These are phyloP conservation scores for Nitzschia sp. DNA, from an alignment of 108 stramenopile species.

Conservation along the genomic window DNA sequence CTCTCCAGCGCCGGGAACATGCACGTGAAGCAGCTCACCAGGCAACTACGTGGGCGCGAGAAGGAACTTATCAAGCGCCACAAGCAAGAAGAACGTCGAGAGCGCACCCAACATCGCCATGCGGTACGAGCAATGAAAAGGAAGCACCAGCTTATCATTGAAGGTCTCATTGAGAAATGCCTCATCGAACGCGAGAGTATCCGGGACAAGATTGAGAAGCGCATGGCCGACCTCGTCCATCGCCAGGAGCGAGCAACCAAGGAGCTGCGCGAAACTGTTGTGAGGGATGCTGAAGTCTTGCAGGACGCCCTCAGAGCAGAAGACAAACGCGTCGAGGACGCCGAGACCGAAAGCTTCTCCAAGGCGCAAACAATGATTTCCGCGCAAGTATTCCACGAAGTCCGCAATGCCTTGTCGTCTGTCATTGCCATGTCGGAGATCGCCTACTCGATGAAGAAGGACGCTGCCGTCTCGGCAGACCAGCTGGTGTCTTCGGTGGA, in stretches of 20 bases:
- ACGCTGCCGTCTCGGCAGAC: conserved; percentile 9
- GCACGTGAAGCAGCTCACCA: conserved; percentile 20
- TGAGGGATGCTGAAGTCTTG: conserved; percentile 20
- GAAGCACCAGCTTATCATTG: conserved; percentile 27
- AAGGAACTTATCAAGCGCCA: conserved; percentile 28
- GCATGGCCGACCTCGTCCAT: conserved; percentile 3
- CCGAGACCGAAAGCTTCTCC: conserved; percentile 16
- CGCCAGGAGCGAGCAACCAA: conserved; percentile 13
- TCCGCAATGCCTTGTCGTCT: conserved; percentile 32
- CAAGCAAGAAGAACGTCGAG: conserved; percentile 9
- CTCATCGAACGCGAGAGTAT: conserved; percentile 20
- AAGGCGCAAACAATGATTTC: conserved; percentile 34
- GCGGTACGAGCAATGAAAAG: conserved; percentile 18
- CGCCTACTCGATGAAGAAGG: conserved; percentile 22
- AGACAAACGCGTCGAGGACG: conserved; percentile 27
- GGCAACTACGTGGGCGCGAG: conserved; percentile 20
- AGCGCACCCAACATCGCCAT: not conserved
- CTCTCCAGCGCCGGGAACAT: conserved; percentile 27
- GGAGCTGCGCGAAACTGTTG: conserved; percentile 14
- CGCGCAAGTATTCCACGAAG: conserved; percentile 38
- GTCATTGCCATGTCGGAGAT: conserved; percentile 36
- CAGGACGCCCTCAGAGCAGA: conserved; percentile 22
- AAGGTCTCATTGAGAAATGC: conserved; percentile 20
- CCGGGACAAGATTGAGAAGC: conserved; percentile 18
- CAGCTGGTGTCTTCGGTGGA: conserved; percentile 28